Evolutionary conservation across 2,329 filamentous ascomycete species (phyloP), one percentile per base, ranked within the genome.

Genomic region (Fusarium nelsonii): DNA sequence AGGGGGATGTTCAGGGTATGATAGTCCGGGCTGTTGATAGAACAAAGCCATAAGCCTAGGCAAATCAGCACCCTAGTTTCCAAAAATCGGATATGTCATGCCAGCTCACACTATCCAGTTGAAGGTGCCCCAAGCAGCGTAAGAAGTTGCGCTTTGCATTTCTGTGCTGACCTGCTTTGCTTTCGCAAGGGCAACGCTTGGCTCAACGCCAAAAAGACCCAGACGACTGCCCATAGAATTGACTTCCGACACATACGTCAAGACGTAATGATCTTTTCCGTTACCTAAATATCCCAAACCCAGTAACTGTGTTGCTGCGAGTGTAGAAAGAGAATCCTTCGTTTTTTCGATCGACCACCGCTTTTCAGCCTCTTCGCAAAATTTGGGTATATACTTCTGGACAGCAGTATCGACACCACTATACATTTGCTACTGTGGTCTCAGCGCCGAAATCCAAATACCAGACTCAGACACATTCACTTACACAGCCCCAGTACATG

Each of bases 101-200:
- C 15, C 32, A 39, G 62, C 79, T 73, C 62, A 80, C 80, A 78
- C 72, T 56, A 75, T 77, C 78, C 78, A 82, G 56, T 80, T 81
- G 48, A 81, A 81, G 4, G 68, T 57, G 4, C 74, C 76, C 77
- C 76, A 78, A 9, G 76, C 71, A 3, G 76, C 61, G 33, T 74
- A 71, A 5, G 57, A 69, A 7, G 61, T 50, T 20, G 70, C 68
- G 6, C 57, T 68, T 46, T 52, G 58, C 23, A 56, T 28, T n/a
- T 58, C 62, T 2, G 39, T 23, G 23, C 41, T 15, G 11, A 59
- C 30, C 28, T 69, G 41, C 34, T 53, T 54, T 26, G 44, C 48
- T 44, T n/a, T 71, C 48, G n/a, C 68, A 39, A n/a, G 54, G 12
- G 3, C 39, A 23, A 54, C 44, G 3, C 28, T 30, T 4, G 54